These are phyloP conservation scores for Fusarium ambrosium DNA, from an alignment of 2,329 filamentous ascomycete genomes.

Conservation along the genomic window DNA sequence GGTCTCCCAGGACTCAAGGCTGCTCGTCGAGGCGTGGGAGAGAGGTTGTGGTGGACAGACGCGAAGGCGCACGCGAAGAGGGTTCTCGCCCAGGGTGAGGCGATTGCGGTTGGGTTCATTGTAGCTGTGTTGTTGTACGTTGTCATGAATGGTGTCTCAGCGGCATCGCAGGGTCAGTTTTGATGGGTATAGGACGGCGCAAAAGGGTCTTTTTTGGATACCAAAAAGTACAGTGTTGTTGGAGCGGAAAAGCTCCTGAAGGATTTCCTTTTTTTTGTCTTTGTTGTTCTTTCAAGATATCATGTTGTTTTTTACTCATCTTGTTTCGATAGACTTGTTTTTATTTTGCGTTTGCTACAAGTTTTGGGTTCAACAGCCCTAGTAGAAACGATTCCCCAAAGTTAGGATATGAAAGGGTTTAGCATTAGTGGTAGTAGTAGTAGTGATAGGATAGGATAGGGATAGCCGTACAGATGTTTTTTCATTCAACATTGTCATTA, in stretches of 20 bases:
- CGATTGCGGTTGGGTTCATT: constrained; percentile 51
- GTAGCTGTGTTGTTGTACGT: constrained; percentile 50
- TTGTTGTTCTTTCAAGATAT: constrained; percentile 18
- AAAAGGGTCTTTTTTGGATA: constrained; percentile 37
- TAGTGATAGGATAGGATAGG: background rate
- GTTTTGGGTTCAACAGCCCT: constrained; percentile 42
- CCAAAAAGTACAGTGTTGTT: constrained; percentile 43
- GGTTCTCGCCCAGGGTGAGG: constrained; percentile 49
- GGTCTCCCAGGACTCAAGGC: constrained; percentile 69
- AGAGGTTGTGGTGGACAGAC: constrained; percentile 62
- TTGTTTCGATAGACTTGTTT: constrained; percentile 44
- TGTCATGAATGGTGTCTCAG: constrained; percentile 43
- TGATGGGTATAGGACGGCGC: constrained; percentile 43
- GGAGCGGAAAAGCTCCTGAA: constrained; percentile 19
- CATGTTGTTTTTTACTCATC: constrained; percentile 20
- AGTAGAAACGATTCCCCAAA: constrained; percentile 41
- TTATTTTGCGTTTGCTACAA: constrained; percentile 33
- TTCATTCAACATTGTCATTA: constrained; percentile 1
- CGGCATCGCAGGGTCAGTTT: constrained; percentile 27
- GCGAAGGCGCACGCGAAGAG: constrained; percentile 45
- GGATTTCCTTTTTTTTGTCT: constrained; percentile 14
- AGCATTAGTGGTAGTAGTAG: constrained; percentile 26
- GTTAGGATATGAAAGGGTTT: constrained; percentile 37
- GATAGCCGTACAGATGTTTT: background rate
- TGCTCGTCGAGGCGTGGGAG: constrained; percentile 64